Evolutionary conservation across 768 basidiomycete species (phyloP).

Genomic region (Agrocybe chaxingu): DNA sequence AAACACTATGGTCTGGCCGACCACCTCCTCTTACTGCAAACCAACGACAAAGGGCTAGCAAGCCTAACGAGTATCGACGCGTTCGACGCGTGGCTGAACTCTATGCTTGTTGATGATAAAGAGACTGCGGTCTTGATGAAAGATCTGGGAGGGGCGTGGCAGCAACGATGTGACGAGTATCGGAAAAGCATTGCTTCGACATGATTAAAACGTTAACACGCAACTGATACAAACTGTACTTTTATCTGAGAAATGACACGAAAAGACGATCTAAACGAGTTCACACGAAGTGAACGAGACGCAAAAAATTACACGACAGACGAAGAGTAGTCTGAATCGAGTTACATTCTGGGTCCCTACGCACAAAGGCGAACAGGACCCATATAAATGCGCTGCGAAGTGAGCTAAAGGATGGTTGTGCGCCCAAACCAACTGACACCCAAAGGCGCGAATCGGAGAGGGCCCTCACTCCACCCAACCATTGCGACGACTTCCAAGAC

Average conservation of each 20-base stretch:
- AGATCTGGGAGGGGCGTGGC: slow-evolving; percentile 6
- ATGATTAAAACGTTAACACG: too few species aligned
- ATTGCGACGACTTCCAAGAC: slow-evolving; percentile 58
- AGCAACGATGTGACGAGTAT: slow-evolving; percentile 2
- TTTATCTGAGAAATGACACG: too few species aligned
- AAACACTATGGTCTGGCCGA: slow-evolving; percentile 8
- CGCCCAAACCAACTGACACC: slow-evolving; percentile 6
- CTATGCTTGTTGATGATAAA: not conserved
- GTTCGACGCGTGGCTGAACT: not conserved
- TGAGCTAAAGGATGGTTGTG: slow-evolving; percentile 55
- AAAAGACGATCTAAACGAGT: too few species aligned
- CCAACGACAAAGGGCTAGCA: slow-evolving; percentile 4
- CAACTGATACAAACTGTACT: too few species aligned
- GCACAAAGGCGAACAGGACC: slow-evolving; percentile 7
- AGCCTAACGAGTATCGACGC: not conserved
- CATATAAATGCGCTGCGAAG: slow-evolving; percentile 53
- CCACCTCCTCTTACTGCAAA: slow-evolving; percentile 8
- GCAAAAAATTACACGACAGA: slow-evolving; percentile 42
- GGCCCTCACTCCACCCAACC: slow-evolving; percentile 38
- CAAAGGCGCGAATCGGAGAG: slow-evolving; percentile 3
- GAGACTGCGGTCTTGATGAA: not conserved
- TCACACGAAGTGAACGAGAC: slow-evolving; percentile 14
- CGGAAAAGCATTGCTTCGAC: not conserved
- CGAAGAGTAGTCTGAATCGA: slow-evolving; percentile 74
- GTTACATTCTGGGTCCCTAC: slow-evolving; percentile 25